A percentile compares a stretch with the other conserved stretches of the same genome.
These are phyloP conservation scores for Metschnikowia bowlesiae DNA, from an alignment of 805 yeast genomes.

Conservation along the genomic window DNA sequence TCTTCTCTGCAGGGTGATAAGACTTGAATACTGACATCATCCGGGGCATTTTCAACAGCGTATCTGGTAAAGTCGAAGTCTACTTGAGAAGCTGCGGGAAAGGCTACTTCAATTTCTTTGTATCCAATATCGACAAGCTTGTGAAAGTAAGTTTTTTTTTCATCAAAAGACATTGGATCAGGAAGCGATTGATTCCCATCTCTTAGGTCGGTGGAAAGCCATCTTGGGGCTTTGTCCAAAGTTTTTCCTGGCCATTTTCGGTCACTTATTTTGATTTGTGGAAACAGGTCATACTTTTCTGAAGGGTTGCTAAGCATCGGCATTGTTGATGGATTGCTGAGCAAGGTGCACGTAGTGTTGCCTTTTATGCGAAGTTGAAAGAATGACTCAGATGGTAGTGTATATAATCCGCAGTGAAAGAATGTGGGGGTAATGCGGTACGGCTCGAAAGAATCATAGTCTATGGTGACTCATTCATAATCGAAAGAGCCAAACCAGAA, in stretches of 20 bases:
- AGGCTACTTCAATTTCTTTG: constrained; percentile 80
- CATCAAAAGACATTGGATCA: constrained; percentile 81
- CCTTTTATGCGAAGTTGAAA: not conserved
- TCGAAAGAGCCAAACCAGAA: not conserved
- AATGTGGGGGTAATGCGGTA: constrained; percentile 2
- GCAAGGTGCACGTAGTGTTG: not conserved
- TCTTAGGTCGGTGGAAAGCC: constrained; percentile 79
- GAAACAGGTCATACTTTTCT: constrained; percentile 55
- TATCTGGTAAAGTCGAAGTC: constrained; percentile 78
- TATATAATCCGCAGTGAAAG: not conserved
- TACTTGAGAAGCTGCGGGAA: constrained; percentile 75
- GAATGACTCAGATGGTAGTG: constrained; percentile 2
- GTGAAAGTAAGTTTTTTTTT: constrained; percentile 65
- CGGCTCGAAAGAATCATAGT: not conserved
- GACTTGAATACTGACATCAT: constrained; percentile 72
- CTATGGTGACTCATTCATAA: not conserved
- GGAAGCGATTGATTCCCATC: constrained; percentile 85
- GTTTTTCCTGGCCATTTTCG: constrained; percentile 68
- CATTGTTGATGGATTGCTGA: constrained; percentile 6
- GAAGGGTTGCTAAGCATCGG: constrained; percentile 54
- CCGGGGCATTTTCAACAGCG: constrained; percentile 71
- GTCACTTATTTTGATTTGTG: constrained; percentile 51
- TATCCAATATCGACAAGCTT: constrained; percentile 70
- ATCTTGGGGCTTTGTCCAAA: constrained; percentile 64
- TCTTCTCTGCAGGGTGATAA: constrained; percentile 74